These are phyloP conservation scores for Pyrenopolyporus hunteri DNA, from an alignment of 495 filamentous ascomycete species.

Conservation along the genomic window DNA sequence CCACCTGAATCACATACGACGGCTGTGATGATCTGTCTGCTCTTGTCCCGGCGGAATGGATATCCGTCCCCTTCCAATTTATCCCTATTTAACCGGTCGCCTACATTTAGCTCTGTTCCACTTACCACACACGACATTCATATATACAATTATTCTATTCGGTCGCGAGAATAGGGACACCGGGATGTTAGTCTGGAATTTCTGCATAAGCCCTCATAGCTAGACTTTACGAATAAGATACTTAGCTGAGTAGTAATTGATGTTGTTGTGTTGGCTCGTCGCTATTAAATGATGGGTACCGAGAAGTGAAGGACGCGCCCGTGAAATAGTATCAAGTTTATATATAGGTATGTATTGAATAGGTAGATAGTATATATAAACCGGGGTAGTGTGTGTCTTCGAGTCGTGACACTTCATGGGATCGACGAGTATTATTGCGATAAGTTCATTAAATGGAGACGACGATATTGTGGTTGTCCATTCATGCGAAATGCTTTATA, in stretches of 20 bases:
- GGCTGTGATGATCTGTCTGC: not conserved
- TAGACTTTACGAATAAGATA: not conserved
- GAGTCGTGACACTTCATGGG: not conserved
- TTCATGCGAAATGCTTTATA: slow-evolving; percentile 1
- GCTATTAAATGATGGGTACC: not conserved
- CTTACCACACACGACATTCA: slow-evolving; percentile 4
- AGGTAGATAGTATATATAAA: too few relatives aligned
- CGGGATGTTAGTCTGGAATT: not conserved
- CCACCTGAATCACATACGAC: slow-evolving; percentile 3
- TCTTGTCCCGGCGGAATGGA: slow-evolving; percentile 38
- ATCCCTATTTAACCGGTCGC: slow-evolving; percentile 56
- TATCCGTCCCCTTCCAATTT: slow-evolving; percentile 44
- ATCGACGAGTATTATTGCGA: too few relatives aligned
- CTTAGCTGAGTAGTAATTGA: too few relatives aligned
- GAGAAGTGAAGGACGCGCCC: not conserved
- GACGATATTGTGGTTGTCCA: not conserved
- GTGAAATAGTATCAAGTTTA: not conserved
- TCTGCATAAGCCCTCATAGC: not conserved
- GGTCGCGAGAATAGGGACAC: not conserved
- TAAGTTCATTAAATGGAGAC: too few relatives aligned
- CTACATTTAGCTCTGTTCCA: slow-evolving; percentile 21
- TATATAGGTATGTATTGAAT: not conserved
- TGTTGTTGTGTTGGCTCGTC: too few relatives aligned
- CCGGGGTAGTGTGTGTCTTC: too few relatives aligned
- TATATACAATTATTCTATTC: not conserved